Conservation (phyloP, 495 filamentous ascomycete species). For the Trichoderma reesei region DNA sequence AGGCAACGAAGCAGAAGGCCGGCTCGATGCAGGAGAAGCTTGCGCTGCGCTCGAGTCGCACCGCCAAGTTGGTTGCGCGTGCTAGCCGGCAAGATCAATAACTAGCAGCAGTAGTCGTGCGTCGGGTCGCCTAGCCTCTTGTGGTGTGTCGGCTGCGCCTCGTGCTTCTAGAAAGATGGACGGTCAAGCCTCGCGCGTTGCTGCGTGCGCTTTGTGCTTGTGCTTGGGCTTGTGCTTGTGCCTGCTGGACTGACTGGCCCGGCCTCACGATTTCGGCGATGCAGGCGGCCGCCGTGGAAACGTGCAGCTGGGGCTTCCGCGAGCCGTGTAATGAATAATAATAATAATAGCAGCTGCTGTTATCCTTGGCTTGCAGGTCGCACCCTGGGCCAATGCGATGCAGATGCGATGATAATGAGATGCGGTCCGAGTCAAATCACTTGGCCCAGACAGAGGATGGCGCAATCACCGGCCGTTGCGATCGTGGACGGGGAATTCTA, state of each 20-base stretch:
- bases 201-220: not conserved
- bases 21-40: not conserved
- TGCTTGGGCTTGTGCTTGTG: not conserved
- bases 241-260: not conserved
- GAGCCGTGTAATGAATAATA: not conserved
- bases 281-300: not conserved
- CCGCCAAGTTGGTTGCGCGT: not conserved
- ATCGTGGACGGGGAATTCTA: no score
- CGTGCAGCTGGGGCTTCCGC: not conserved
- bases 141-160: constrained; percentile 5
- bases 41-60: not conserved
- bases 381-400: not conserved
- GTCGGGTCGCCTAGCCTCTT: not conserved
- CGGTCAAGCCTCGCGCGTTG: not conserved
- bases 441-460: no score
- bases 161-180: constrained; percentile 3
- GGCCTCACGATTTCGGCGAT: not conserved
- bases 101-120: not conserved
- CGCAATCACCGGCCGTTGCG: no score
- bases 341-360: no score
- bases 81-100: not conserved
- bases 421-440: no score
- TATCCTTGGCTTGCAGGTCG: no score
- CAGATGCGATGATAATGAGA: no score
- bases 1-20: no score